Evolutionary conservation across 2,329 filamentous ascomycete genomes (phyloP), one percentile per base, ranked within the genome.

Genomic region (Aspergillus ochraceus): DNA sequence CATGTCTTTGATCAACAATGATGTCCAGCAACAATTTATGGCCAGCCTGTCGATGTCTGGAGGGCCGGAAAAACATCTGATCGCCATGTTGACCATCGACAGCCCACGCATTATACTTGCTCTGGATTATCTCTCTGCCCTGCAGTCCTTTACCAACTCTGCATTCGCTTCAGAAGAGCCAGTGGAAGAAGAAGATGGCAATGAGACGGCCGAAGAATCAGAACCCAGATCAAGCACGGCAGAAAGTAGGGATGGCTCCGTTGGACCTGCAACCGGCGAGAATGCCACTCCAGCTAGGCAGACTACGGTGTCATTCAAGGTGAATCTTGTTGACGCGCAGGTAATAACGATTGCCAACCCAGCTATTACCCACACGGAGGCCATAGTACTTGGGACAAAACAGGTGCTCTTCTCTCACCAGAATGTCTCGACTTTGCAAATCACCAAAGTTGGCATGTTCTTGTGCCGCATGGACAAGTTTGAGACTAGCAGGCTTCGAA

Each of bases 391-490:
- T 24, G 91, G 92, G 52, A 96, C 93, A 2, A 96, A 97, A 73
- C 93, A 99, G 74, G 87, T 98, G 12, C 83, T 98, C 2, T 83
- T 98, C 11, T 96, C 94, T 2, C 90, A 96, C 69, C 96, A 99
- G 74, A 92, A 98, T 78, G 91, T 94, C 9, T 84, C 96, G 67
- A 97, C 95, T 0, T 84, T 99, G 71, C 94, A 99, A 71, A 87
- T 99, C 2, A 93, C 92, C 8, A 89, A 98, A 71, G 86, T 98
- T 55, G 95, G 95, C 67, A 99, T 99, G 95, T 99, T 97, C 74
- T 77, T 99, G 32, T 99, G 96, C 72, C 90, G 95, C 12, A 99
- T 99, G 95, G 96, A 99, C 75, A 91, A 88, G 64, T 98, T 98
- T 67, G 94, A 99, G 67, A 92, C 90, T 3, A 93, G 89, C 46